These are phyloP conservation scores for Rubus parviflorus DNA, from an alignment of 306 rosid genomes.

Conservation along the genomic window DNA sequence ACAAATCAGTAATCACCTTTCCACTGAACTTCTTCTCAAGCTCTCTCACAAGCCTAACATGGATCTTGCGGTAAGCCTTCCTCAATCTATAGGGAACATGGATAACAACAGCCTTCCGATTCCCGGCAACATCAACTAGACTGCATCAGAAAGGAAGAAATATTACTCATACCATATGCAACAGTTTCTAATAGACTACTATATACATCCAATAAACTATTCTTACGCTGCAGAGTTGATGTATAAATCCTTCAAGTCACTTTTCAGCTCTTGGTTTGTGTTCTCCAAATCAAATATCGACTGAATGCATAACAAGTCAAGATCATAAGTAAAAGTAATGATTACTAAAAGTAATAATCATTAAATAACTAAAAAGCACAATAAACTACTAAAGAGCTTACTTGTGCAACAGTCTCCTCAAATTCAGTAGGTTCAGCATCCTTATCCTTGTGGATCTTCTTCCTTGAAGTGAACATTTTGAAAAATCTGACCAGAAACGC, in stretches of 20 bases:
- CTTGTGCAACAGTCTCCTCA: conserved; percentile 81
- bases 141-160: conserved; percentile 36
- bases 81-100: conserved; percentile 75
- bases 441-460: conserved; percentile 69
- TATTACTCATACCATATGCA: neutral
- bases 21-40: conserved; percentile 93
- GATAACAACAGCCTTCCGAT: conserved; percentile 75
- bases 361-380: neutral
- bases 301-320: conserved; percentile 29
- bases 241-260: conserved; percentile 90
- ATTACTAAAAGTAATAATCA: neutral
- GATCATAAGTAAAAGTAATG: neutral
- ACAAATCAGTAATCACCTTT: conserved; percentile 43
- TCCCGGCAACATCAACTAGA: conserved; percentile 71
- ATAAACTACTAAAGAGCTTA: neutral
- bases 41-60: conserved; percentile 81
- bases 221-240: conserved; percentile 80
- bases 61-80: conserved; percentile 78
- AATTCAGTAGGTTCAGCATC: conserved; percentile 66
- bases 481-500: conserved; percentile 9
- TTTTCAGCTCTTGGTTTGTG: conserved; percentile 78
- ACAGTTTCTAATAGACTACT: neutral
- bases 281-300: conserved; percentile 76
- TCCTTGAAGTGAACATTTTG: conserved; percentile 65
- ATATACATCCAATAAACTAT: neutral